Base-by-base conservation (phyloP, 1,284 basidiomycete genomes). In the Sphagnurus paluster region DNA sequence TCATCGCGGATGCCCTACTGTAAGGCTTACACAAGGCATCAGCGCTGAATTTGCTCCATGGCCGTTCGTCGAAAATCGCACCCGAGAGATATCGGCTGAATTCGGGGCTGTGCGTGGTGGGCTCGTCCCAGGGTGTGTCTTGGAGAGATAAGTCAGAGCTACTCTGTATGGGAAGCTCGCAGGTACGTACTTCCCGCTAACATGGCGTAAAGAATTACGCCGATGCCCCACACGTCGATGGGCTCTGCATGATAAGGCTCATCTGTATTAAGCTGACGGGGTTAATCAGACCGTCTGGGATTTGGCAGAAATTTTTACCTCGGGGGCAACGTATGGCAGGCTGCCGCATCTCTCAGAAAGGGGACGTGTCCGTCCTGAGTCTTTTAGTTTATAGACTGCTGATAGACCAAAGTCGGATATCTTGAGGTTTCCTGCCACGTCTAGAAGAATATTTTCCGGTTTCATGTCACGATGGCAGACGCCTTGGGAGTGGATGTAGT, bases 101-200 rank as follows among this genome's bases (percentile, higher is more conserved):
- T 66, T 99, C 96, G 2, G 82, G 79, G 52, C 89, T 92, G 16
- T 76, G 74, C 1, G 67, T 62, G 0, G 93, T 93, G 2, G 96
- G 94, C 62, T 97, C 90, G 61, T 98, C 96, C 96, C 96, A 99
- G 1, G 96, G 97, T 0, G 96, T 98, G 63, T 97, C 93, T 97
- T 47, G 16, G 24, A 6, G 39, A 2, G 4, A 38, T 24, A 5
- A 13, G 40, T 34, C 23, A 35, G 25, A 13, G 24, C 5, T 25
- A 21, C 11, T 2, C 1, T n/a, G n/a, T n/a, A 17, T 39, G 13
- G 6, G 2, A 19, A 10, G 7, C 24, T 8, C 4, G 16, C 16
- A 10, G 1, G 14, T 1, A 3, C 92, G 56, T 63, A 95, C 94
- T 98, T 41, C 96, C 96, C 4, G 84, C 87, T 0, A 99, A 76